Percentiles rank a stretch among this genome's conserved stretches.
These are phyloP conservation scores for Eragrostis nindensis DNA, from an alignment of 176 grass and related monocot genomes.

Conservation along the genomic window DNA sequence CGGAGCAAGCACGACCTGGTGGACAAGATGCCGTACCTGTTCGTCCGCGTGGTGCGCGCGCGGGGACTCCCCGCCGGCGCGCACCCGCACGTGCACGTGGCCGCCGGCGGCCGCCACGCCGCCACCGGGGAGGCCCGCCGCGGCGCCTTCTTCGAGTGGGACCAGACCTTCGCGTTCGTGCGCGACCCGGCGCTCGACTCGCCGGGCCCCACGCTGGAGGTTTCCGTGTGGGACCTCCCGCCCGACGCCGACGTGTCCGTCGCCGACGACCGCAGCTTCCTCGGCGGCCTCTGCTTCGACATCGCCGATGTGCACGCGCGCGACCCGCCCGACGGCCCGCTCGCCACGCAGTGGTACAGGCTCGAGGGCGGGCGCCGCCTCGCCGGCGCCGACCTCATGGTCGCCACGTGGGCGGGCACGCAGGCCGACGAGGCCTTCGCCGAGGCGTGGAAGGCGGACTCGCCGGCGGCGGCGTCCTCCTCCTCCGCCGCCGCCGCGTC, in stretches of 20 bases:
- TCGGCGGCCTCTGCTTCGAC: slow-evolving; percentile 94
- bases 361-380: slow-evolving; percentile 64
- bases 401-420: slow-evolving; percentile 89
- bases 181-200: slow-evolving; percentile 61
- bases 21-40: slow-evolving; percentile 94
- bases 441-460: slow-evolving; percentile 89
- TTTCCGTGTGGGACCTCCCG: slow-evolving; percentile 90
- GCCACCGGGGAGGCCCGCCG: slow-evolving; percentile 62
- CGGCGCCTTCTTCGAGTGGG: slow-evolving; percentile 88
- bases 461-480: slow-evolving; percentile 35
- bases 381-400: slow-evolving; percentile 72
- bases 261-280: slow-evolving; percentile 69
- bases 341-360: slow-evolving; percentile 91
- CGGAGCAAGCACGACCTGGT: slow-evolving; percentile 80
- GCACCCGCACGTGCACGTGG: slow-evolving; percentile 73
- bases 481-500: slow-evolving; percentile 37
- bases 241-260: slow-evolving; percentile 53
- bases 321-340: slow-evolving; percentile 72
- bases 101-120: slow-evolving; percentile 58
- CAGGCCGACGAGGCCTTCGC: slow-evolving; percentile 91
- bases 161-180: slow-evolving; percentile 81
- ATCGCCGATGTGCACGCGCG: slow-evolving; percentile 69
- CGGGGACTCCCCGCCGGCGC: slow-evolving; percentile 58
- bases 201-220: slow-evolving; percentile 61
- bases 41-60: slow-evolving; percentile 77